Conservation (phyloP, 1,139 yeast genomes). For the Pichia sp. region DNA sequence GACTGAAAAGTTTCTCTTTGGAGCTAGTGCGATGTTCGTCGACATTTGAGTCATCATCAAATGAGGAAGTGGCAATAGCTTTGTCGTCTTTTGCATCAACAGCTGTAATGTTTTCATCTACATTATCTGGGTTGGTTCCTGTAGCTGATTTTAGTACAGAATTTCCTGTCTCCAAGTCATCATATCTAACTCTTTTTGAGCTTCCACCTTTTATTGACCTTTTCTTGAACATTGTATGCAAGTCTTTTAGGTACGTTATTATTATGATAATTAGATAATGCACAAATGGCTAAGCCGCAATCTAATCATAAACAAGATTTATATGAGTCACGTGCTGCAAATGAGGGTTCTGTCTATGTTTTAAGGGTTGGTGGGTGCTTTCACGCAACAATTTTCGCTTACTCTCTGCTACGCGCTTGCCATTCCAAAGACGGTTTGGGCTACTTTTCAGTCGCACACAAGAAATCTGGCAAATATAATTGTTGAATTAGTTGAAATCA, state of each 20-base stretch:
- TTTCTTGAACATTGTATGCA: conserved; percentile 9
- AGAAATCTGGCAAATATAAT: too few relatives aligned
- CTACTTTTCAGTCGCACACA: too few relatives aligned
- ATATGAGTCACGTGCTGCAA: neutral
- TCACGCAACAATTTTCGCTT: too few relatives aligned
- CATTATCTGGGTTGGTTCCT: neutral
- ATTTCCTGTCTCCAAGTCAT: neutral
- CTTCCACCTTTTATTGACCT: conserved; percentile 3
- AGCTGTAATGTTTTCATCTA: neutral
- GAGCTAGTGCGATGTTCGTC: too few relatives aligned
- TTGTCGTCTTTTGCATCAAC: neutral
- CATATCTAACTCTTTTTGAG: neutral
- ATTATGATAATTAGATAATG: neutral
- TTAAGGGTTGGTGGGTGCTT: neutral
- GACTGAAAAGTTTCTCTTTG: conserved; percentile 12
- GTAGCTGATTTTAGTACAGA: neutral
- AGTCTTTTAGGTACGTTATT: neutral
- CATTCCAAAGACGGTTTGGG: too few relatives aligned
- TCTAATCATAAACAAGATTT: neutral
- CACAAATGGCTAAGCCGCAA: neutral
- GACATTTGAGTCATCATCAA: too few relatives aligned
- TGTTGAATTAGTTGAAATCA: too few relatives aligned
- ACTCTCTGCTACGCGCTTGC: too few relatives aligned
- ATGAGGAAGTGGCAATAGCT: neutral
- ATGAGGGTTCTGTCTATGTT: too few relatives aligned